Percentiles rank a stretch among this genome's conserved stretches.
These are phyloP conservation scores for Scleromitrula shiraiana DNA, from an alignment of 2,329 filamentous ascomycete species.

Conservation along the genomic window DNA sequence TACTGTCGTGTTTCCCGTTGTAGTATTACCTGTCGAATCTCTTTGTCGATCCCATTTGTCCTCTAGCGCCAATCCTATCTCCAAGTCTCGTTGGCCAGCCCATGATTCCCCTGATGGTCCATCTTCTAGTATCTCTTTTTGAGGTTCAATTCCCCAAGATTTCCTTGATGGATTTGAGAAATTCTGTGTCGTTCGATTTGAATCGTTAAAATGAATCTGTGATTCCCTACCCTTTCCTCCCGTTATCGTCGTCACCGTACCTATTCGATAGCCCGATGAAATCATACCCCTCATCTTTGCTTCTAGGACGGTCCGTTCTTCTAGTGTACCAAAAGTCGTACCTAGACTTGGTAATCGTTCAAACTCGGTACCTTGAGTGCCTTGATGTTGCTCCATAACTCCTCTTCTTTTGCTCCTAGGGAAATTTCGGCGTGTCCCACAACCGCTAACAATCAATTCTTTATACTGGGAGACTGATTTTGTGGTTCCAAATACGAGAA, in stretches of 20 bases:
- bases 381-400: background rate
- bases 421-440: constrained; percentile 8
- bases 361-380: constrained; percentile 4
- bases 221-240: background rate
- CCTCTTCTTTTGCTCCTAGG: constrained; percentile 4
- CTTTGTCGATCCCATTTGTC: background rate
- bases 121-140: background rate
- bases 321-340: background rate
- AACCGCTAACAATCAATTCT: constrained; percentile 18
- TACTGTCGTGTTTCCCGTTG: background rate
- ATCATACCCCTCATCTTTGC: constrained; percentile 1
- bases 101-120: background rate
- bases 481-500: constrained; percentile 37
- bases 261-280: background rate
- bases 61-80: constrained; percentile 1
- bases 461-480: constrained; percentile 29
- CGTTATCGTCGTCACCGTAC: background rate
- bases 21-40: background rate
- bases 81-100: constrained; percentile 3
- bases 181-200: background rate
- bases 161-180: background rate
- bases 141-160: background rate
- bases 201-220: background rate
- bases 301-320: constrained; percentile 2
- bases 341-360: constrained; percentile 3